phyloP scores from a whole-genome alignment of 257 asterid species.

The Plectranthus barbatus region DNA sequence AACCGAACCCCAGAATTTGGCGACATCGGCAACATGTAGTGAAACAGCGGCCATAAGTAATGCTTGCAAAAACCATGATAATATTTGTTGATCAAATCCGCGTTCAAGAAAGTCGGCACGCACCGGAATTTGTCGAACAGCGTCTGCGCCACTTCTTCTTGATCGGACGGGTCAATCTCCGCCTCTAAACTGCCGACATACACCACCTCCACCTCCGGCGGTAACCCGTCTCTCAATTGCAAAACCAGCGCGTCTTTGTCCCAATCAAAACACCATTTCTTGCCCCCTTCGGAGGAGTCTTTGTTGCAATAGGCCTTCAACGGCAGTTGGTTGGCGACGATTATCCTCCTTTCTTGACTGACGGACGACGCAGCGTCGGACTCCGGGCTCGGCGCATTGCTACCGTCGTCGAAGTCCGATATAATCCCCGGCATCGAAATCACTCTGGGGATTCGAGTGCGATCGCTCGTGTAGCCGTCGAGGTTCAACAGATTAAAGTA shows the following conservation, averaged over 20 bases:
- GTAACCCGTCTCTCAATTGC: constrained; percentile 64
- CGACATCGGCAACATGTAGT: constrained; percentile 71
- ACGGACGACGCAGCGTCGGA: constrained; percentile 26
- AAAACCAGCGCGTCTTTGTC: constrained; percentile 57
- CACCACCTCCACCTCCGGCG: constrained; percentile 49
- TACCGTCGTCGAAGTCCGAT: constrained; percentile 45
- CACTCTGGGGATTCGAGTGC: constrained; percentile 59
- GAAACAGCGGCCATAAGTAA: constrained; percentile 77
- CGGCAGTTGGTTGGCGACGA: constrained; percentile 85
- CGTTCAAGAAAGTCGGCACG: constrained; percentile 66
- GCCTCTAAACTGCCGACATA: constrained; percentile 61
- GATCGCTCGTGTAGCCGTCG: constrained; percentile 61
- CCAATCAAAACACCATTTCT: constrained; percentile 68
- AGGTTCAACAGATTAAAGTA: constrained; percentile 60
- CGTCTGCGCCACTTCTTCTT: constrained; percentile 65
- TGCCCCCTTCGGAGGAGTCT: constrained; percentile 5
- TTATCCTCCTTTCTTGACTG: constrained; percentile 38
- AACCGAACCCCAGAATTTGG: constrained; percentile 63
- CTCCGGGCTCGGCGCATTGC: constrained; percentile 15
- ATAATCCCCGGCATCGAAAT: constrained; percentile 63
- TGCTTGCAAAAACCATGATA: constrained; percentile 88
- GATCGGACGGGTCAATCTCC: constrained; percentile 51
- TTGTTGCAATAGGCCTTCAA: constrained; percentile 29
- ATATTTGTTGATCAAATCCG: constrained; percentile 42
- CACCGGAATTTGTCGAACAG: constrained; percentile 61